Evolutionary conservation across 2,329 filamentous ascomycete species (phyloP), one percentile per base, ranked within the genome.

Genomic region (Orbilia ellipsospora): DNA sequence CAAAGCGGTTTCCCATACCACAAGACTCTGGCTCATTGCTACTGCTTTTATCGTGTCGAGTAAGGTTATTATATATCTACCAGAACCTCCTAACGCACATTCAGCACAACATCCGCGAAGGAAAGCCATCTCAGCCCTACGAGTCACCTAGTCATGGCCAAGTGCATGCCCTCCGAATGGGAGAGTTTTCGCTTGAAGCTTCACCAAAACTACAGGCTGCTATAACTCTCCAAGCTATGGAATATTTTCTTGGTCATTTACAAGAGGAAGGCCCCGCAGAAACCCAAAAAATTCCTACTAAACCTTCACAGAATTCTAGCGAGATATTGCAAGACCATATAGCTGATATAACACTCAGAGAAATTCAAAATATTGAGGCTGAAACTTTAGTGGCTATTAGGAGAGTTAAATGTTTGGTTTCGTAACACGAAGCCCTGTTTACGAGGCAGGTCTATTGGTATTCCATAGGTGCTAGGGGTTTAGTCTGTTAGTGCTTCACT

Each of bases 31-130:
- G 31, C 7, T 63, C 60, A 18, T 45, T 51, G 13, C 42, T 63
- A 52, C 60, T 63, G 16, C 60, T 63, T 23, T 12, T 63, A 10
- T 63, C 60, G 2, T 63, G 60, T 40, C 44, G 60, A 42, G 44
- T 45, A 5, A 44, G 60, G 15, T 28, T 63, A 26, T 26, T 63
- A 10, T 28, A 44, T 20, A 52, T 63, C 7, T 63, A 51, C 23
- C 20, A 45, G 40, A 52, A 63, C 18, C 13, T 63, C 8, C 52
- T 63, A 42, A 16, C 26, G 12, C 45, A 45, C 7, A 52, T 63
- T 23, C 60, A 52, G 26, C 26, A 63, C 2, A 26, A 45, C 13
- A 23, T 63, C 52, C 48, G 60, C 48, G 31, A 51, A 18, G 28
- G 26, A 10, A 15, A n/a, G 10, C 12, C 45, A 23, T 28, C 16